Percentiles rank a stretch among this genome's conserved stretches.
These are phyloP conservation scores for Xylariaceae sp. DNA, from an alignment of 2,329 filamentous ascomycete genomes.

Conservation along the genomic window DNA sequence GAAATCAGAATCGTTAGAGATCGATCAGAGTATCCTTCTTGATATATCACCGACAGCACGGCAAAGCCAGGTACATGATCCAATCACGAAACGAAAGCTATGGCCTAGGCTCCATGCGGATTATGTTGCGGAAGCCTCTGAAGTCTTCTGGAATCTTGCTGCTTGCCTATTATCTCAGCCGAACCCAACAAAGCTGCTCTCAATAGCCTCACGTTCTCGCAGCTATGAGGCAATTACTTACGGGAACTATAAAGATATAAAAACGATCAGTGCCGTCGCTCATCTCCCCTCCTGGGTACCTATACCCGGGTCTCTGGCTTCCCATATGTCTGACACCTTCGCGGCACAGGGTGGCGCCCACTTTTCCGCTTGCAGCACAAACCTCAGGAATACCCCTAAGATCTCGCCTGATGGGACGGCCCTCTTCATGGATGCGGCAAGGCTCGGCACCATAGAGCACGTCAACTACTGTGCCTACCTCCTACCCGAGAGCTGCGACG, in stretches of 20 bases:
- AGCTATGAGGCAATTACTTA: neutral
- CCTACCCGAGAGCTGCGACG: neutral
- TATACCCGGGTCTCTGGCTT: neutral
- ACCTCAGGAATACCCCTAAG: constrained; percentile 1
- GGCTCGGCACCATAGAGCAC: neutral
- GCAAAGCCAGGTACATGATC: neutral
- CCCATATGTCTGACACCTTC: neutral
- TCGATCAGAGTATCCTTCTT: constrained; percentile 11
- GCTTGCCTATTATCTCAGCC: constrained; percentile 10
- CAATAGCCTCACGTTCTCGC: neutral
- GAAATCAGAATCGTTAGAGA: constrained; percentile 2
- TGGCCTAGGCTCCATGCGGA: constrained; percentile 4
- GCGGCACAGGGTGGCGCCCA: neutral
- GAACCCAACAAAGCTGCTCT: constrained; percentile 1
- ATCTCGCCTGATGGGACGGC: constrained; percentile 6
- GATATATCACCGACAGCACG: neutral
- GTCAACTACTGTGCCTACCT: neutral
- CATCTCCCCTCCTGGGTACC: constrained; percentile 6
- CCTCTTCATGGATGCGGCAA: constrained; percentile 1
- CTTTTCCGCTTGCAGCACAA: constrained; percentile 5
- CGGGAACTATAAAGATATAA: neutral
- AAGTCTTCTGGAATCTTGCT: constrained; percentile 12
- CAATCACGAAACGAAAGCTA: neutral
- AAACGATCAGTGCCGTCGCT: neutral
- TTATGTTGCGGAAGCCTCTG: constrained; percentile 1